These are phyloP conservation scores for Collybia nuda DNA, from an alignment of 768 basidiomycete genomes.

Conservation along the genomic window DNA sequence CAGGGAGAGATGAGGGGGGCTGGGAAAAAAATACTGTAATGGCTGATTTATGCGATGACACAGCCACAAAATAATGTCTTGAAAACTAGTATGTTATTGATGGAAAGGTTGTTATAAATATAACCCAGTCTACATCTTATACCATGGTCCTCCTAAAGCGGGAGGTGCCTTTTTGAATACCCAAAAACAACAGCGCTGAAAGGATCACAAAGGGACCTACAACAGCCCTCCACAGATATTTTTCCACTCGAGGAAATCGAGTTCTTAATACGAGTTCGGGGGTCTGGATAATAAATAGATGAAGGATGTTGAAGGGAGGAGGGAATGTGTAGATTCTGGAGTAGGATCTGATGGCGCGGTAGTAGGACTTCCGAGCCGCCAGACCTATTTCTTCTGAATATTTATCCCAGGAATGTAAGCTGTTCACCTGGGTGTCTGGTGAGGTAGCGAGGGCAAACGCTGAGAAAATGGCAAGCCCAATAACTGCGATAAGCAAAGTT, in stretches of 20 bases:
- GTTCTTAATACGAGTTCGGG: too few species aligned
- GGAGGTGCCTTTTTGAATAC: too few species aligned
- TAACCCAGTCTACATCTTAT: conserved; percentile 3
- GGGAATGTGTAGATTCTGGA: conserved; percentile 41
- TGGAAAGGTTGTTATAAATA: too few species aligned
- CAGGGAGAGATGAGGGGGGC: too few species aligned
- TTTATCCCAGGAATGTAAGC: conserved; percentile 41
- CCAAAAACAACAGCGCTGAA: conserved; percentile 4
- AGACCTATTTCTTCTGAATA: conserved; percentile 43
- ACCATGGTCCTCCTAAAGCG: too few species aligned
- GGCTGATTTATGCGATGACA: too few species aligned
- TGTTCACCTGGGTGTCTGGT: conserved; percentile 1
- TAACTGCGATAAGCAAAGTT: conserved; percentile 27
- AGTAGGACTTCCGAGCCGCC: conserved; percentile 41
- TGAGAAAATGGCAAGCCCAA: conserved; percentile 33
- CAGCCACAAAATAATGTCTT: too few species aligned
- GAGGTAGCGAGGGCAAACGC: conserved; percentile 30
- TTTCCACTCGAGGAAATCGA: conserved; percentile 24
- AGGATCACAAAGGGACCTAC: conserved; percentile 40
- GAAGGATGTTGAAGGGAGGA: conserved; percentile 50
- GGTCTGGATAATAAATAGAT: conserved; percentile 17
- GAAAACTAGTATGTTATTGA: too few species aligned
- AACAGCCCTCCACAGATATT: conserved; percentile 38
- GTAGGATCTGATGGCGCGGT: conserved; percentile 33
- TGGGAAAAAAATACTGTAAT: too few species aligned